phyloP scores from a whole-genome alignment of 495 filamentous ascomycete genomes.

The Elaphomyces granulatus region DNA sequence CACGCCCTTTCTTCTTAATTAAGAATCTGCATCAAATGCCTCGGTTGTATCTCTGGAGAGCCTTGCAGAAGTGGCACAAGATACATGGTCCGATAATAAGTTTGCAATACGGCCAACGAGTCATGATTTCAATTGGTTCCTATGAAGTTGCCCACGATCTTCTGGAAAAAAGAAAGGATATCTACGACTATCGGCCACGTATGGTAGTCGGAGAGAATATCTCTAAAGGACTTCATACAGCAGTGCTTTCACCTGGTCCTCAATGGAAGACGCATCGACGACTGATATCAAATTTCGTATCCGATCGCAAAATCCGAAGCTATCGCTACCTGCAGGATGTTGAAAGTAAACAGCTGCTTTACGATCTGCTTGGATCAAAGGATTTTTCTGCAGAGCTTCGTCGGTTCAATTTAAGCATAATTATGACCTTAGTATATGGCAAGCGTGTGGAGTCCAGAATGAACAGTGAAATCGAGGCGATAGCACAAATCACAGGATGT shows the following conservation, averaged over 20 bases:
- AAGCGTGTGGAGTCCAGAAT: constrained; percentile 14
- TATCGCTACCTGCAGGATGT: constrained; percentile 28
- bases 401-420: constrained; percentile 11
- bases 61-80: constrained; percentile 7
- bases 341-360: constrained; percentile 16
- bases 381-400: constrained; percentile 12
- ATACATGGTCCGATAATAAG: constrained; percentile 11
- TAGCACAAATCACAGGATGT: constrained; percentile 3
- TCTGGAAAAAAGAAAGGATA: constrained; percentile 7
- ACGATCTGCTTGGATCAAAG: constrained; percentile 10
- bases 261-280: constrained; percentile 1
- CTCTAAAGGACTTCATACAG: constrained; percentile 8
- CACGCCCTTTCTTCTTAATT: constrained; percentile 37
- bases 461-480: constrained; percentile 6
- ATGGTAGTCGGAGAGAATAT: constrained; percentile 7
- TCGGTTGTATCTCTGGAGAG: constrained; percentile 39
- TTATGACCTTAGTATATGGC: constrained; percentile 18
- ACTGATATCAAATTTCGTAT: background rate
- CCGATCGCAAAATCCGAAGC: too few relatives aligned
- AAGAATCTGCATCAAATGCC: constrained; percentile 42
- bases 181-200: constrained; percentile 10
- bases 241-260: constrained; percentile 6
- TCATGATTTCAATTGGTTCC: constrained; percentile 7
- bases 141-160: constrained; percentile 6
- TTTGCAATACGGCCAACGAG: constrained; percentile 1